Conservation (phyloP, 2,329 filamentous ascomycete species). For the Hyphodiscus sp. region DNA sequence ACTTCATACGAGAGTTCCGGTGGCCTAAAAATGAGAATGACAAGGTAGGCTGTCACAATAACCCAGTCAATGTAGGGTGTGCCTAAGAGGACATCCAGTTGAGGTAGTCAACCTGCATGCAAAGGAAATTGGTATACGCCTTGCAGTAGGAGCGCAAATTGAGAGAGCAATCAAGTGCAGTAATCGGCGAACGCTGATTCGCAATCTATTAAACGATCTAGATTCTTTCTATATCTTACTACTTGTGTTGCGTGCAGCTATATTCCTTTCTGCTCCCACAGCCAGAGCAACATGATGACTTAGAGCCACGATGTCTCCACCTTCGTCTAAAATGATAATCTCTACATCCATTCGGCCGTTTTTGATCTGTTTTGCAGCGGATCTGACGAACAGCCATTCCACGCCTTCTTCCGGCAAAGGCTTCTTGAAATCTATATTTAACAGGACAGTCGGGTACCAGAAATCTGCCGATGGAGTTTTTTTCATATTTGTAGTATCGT, state of each 20-base stretch:
- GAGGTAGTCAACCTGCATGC: too few species aligned
- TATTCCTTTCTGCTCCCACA: conserved; percentile 57
- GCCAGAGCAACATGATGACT: conserved; percentile 63
- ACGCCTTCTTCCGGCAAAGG: conserved; percentile 58
- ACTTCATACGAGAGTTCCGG: too few species aligned
- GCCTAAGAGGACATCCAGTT: too few species aligned
- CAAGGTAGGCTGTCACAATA: too few species aligned
- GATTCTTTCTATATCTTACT: conserved; percentile 15
- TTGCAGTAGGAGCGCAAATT: background rate
- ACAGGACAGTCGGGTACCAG: conserved; percentile 50
- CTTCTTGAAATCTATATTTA: conserved; percentile 76
- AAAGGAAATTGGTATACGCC: too few species aligned
- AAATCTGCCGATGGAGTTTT: conserved; percentile 25
- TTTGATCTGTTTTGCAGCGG: conserved; percentile 58
- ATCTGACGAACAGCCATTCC: conserved; percentile 65
- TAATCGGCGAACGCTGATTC: background rate
- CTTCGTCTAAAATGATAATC: conserved; percentile 57
- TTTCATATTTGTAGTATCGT: conserved; percentile 21
- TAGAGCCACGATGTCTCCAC: conserved; percentile 59
- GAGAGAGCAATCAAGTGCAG: background rate
- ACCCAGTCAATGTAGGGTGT: too few species aligned
- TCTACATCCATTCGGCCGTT: conserved; percentile 73
- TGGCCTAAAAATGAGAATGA: too few species aligned
- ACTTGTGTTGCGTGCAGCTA: conserved; percentile 18
- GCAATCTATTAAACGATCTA: background rate